Evolutionary conservation across 176 grass and related monocot species (phyloP).

Genomic region (Urochloa ruziziensis): DNA sequence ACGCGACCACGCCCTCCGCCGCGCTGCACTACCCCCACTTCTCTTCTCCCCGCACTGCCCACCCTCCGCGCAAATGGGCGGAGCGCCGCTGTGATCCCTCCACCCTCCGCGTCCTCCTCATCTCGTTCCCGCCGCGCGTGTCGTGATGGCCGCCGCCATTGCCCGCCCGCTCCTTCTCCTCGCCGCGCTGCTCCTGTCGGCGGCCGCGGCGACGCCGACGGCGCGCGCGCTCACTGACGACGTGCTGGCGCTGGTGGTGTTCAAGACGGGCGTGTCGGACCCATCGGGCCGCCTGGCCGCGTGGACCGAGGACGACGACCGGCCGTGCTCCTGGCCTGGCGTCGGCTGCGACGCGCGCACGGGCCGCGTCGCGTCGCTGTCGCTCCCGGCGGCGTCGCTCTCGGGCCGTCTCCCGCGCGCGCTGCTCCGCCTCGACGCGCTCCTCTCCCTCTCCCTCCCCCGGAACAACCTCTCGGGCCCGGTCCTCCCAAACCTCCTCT

Average conservation of each 20-base stretch:
- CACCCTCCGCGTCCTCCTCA: background rate
- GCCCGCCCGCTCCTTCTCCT: constrained; percentile 11
- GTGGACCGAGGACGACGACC: constrained; percentile 95
- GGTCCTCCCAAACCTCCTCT: constrained; percentile 40
- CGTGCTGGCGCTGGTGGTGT: constrained; percentile 89
- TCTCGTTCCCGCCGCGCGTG: background rate
- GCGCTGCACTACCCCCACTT: background rate
- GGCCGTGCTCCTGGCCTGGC: constrained; percentile 72
- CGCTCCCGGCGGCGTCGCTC: constrained; percentile 57
- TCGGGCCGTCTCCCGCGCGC: constrained; percentile 77
- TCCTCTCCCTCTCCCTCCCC: constrained; percentile 57
- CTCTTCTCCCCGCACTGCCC: background rate
- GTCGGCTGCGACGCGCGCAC: constrained; percentile 50
- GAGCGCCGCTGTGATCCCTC: constrained; percentile 38
- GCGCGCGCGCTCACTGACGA: constrained; percentile 66
- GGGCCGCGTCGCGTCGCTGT: constrained; percentile 58
- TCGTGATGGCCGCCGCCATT: constrained; percentile 6
- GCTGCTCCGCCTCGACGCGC: constrained; percentile 74
- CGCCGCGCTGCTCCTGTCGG: constrained; percentile 33
- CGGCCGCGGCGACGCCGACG: background rate
- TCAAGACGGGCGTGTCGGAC: constrained; percentile 78
- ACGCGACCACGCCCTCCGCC: background rate
- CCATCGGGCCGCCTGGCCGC: constrained; percentile 56
- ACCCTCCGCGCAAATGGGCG: constrained; percentile 34
- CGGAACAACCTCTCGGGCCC: constrained; percentile 74